A percentile compares a stretch with the other conserved stretches of the same genome.
phyloP scores from a whole-genome alignment of 202 grass and related monocot genomes.

The Elaeis oleifera region DNA sequence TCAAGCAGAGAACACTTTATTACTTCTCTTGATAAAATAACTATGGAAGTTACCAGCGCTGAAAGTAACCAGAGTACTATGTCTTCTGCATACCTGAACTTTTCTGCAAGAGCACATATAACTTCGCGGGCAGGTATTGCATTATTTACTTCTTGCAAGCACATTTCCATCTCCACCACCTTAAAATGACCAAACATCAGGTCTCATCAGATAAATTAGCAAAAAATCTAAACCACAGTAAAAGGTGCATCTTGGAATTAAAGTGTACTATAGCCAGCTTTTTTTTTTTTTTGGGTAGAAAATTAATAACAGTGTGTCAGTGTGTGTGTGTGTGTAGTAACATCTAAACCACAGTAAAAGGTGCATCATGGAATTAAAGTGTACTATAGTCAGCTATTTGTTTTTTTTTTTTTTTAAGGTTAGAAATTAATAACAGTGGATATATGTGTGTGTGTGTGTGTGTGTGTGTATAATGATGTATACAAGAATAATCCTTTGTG shows the following conservation, averaged over 20 bases:
- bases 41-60: not conserved
- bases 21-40: not conserved
- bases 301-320: too few species aligned
- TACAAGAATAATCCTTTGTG: too few species aligned
- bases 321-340: too few species aligned
- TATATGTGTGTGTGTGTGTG: too few species aligned
- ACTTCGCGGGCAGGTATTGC: conserved; percentile 50
- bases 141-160: conserved; percentile 70
- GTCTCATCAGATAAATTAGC: not conserved
- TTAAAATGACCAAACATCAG: conserved; percentile 9
- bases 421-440: too few species aligned
- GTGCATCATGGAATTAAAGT: not conserved
- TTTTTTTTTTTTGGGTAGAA: too few species aligned
- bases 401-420: too few species aligned
- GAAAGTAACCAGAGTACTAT: not conserved
- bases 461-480: too few species aligned
- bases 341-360: not conserved
- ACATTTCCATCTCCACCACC: conserved; percentile 76
- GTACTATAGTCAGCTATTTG: not conserved
- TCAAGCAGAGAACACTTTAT: conserved; percentile 20
- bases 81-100: conserved; percentile 44
- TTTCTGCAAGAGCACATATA: conserved; percentile 67
- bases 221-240: not conserved
- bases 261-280: not conserved
- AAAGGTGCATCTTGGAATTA: not conserved